Evolutionary conservation across 1,284 basidiomycete species (phyloP), one percentile per base, ranked within the genome.

Genomic region (Coriolopsis trogii): DNA sequence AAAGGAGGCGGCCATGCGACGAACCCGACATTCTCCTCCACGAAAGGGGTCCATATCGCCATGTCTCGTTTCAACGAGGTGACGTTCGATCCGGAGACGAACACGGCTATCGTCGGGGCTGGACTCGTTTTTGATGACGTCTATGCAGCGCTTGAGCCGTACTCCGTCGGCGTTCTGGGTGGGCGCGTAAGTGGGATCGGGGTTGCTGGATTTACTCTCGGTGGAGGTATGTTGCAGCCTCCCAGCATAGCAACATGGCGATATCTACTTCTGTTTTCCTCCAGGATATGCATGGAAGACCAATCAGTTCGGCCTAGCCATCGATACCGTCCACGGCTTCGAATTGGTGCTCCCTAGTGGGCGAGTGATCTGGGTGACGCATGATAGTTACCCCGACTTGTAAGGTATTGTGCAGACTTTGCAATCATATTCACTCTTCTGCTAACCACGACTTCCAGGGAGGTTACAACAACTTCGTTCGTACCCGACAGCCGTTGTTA

Each of bases 391-490:
- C 39, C 45, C 61, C 1, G 70, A 76, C 39, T 60, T 78, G 2
- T 76, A 75, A 29, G 13, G n/a, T 13, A 7, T 13, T 15, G 25
- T 12, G 29, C 16, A 5, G 10, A 2, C 2, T 12, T 42, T 9
- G 20, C 23, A 5, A 39, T 15, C 3, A 13, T n/a, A 13, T 16
- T 28, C n/a, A 21, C 15, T 10, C 18, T 18, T 3, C 18, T 5
- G 8, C 4, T 6, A 9, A 26, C 13, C 13, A 18, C 41, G n/a
- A n/a, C n/a, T n/a, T n/a, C n/a, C n/a, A 83, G 80, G 82, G 82
- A 31, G 80, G 82, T 13, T 68, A 74, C 56, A 85, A 85, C 56
- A 85, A 85, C 60, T 85, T 82, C 55, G 84, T 82, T 48, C 50
- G 78, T 69, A 15, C n/a, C n/a, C n/a, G n/a, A n/a, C n/a, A n/a